phyloP scores from a whole-genome alignment of 2,329 filamentous ascomycete genomes.

The Elsinoe australis region DNA sequence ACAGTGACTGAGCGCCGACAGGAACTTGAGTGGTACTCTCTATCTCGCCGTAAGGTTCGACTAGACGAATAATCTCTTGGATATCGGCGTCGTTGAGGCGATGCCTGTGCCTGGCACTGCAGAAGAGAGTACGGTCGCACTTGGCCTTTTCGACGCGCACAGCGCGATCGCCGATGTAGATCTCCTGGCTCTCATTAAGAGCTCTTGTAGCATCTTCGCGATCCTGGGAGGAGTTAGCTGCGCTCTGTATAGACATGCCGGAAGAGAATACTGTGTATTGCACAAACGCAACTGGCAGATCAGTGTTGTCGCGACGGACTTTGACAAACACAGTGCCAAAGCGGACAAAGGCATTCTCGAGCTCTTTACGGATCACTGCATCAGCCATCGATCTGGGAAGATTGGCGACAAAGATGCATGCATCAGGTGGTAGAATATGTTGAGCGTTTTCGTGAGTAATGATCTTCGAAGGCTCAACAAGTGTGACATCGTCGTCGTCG shows the following conservation, averaged over 20 bases:
- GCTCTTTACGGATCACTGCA: slow-evolving; percentile 44
- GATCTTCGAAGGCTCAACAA: not conserved
- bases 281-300: slow-evolving; percentile 58
- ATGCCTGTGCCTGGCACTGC: slow-evolving; percentile 19
- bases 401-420: slow-evolving; percentile 59
- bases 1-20: slow-evolving; percentile 25
- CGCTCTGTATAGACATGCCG: slow-evolving; percentile 22
- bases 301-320: slow-evolving; percentile 50
- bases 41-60: slow-evolving; percentile 23
- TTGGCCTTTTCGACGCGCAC: slow-evolving; percentile 55
- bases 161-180: slow-evolving; percentile 15
- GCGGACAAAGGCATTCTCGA: slow-evolving; percentile 46
- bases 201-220: slow-evolving; percentile 44
- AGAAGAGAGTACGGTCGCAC: slow-evolving; percentile 16
- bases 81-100: slow-evolving; percentile 21
- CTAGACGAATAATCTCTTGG: slow-evolving; percentile 20
- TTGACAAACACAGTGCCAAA: slow-evolving; percentile 56
- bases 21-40: slow-evolving; percentile 23
- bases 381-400: slow-evolving; percentile 47
- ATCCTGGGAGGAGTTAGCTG: slow-evolving; percentile 32
- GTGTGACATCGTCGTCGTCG: not conserved
- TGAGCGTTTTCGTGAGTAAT: slow-evolving; percentile 39
- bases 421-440: slow-evolving; percentile 45
- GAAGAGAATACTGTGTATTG: slow-evolving; percentile 50
- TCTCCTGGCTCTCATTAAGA: slow-evolving; percentile 47